Percentiles rank a stretch among this genome's conserved stretches.
phyloP scores from a whole-genome alignment of 2,329 filamentous ascomycete genomes.

The Trichoderma asperellum region DNA sequence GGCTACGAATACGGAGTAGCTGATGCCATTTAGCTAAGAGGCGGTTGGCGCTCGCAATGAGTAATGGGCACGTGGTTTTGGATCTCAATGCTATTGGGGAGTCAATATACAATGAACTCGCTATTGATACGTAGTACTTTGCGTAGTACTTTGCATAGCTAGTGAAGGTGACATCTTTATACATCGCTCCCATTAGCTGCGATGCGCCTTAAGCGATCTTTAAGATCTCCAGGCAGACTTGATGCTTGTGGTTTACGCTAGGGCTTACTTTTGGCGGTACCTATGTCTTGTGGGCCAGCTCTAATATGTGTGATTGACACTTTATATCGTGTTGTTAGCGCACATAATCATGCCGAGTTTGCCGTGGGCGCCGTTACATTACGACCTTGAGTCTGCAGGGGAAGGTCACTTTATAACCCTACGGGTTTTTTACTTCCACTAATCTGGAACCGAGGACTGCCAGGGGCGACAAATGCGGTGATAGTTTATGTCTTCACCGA shows the following conservation, averaged over 20 bases:
- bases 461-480: too few relatives aligned
- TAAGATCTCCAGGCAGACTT: background rate
- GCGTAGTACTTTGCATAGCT: background rate
- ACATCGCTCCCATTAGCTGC: background rate
- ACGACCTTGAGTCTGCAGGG: background rate
- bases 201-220: background rate
- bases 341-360: background rate
- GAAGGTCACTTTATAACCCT: background rate
- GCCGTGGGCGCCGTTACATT: background rate
- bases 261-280: constrained; percentile 12
- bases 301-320: constrained; percentile 5
- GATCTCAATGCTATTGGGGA: background rate
- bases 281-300: background rate
- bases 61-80: background rate
- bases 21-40: background rate
- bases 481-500: background rate
- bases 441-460: background rate
- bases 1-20: background rate
- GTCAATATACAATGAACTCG: background rate
- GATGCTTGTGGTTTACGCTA: constrained; percentile 7
- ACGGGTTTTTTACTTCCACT: background rate
- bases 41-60: background rate
- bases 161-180: background rate
- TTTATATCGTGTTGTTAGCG: background rate
- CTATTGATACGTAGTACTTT: background rate